Evolutionary conservation across 176 grass and related monocot genomes (phyloP), one percentile per base, ranked within the genome.

Genomic region (Hyparrhenia diplandra): DNA sequence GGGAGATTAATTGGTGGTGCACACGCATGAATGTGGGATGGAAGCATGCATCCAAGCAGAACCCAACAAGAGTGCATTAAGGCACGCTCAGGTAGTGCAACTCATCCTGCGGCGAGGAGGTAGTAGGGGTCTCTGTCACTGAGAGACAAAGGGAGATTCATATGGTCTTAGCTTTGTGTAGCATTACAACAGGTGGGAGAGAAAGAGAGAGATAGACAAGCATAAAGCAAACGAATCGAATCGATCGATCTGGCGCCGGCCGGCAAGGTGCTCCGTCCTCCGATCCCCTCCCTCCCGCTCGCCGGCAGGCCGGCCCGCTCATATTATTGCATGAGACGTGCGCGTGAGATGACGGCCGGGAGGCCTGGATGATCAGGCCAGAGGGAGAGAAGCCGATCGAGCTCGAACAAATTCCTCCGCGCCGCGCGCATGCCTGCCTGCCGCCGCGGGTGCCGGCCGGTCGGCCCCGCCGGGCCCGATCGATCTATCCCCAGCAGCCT

Each of bases 141-240:
- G 83, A 51, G 17, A 30, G 42, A 63, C 67, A 79, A 64, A 79
- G 32, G 21, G 40, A 65, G 64, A 76, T 85, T 63, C 63, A 71
- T 81, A 84, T 42, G 70, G 87, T 85, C 76, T 75, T 71, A 42
- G 32, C 77, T 85, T 85, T 89, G 87, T 71, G 77, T 36, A 21
- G 64, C 87, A 76, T 81, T 66, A 64, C 76, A 71, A 75, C 70
- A 70, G 20, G 41, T 5, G n/a, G 10, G n/a, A 16, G 49, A 52
- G 54, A 35, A 7, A 80, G 0, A 13, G 8, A 42, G 4, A 20
- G 11, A 75, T 37, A 39, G 49, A 8, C 4, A 13, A 4, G 42
- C 45, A 27, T 40, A 62, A 67, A 80, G 58, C 71, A 68, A n/a
- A 9, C n/a, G 23, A 41, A 80, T 41, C 51, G 77, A 69, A 69